A percentile compares a stretch with the other conserved stretches of the same genome.
phyloP scores from a whole-genome alignment of 495 filamentous ascomycete genomes.

The Trichoderma parareesei region DNA sequence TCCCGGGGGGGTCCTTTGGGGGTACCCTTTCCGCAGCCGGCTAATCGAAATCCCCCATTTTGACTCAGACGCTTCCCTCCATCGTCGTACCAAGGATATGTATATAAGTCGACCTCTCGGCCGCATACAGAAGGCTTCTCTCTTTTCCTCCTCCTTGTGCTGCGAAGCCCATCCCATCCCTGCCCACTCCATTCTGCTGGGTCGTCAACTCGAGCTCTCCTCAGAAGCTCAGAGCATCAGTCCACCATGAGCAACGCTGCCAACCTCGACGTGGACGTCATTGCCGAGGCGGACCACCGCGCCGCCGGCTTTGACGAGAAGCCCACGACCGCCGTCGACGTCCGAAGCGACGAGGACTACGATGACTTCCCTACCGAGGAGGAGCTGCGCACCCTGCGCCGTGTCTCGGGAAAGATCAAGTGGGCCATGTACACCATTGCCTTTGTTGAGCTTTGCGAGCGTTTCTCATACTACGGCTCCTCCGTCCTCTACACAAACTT shows the following conservation, averaged over 20 bases:
- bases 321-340: background rate
- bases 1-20: no score
- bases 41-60: no score
- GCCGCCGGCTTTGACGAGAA: conserved; percentile 10
- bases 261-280: conserved; percentile 10
- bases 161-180: background rate
- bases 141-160: background rate
- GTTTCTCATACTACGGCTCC: conserved; percentile 67
- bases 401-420: conserved; percentile 54
- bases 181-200: background rate
- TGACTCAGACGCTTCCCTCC: no score
- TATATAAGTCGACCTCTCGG: background rate
- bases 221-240: background rate
- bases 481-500: conserved; percentile 64
- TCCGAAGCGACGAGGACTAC: conserved; percentile 1
- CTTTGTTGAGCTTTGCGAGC: conserved; percentile 63
- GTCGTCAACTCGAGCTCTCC: background rate
- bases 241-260: conserved; percentile 10
- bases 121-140: background rate
- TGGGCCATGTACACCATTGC: conserved; percentile 56
- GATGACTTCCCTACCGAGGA: conserved; percentile 43
- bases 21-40: no score
- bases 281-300: conserved; percentile 10
- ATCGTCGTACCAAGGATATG: no score
- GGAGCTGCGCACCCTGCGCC: conserved; percentile 48